Percentiles rank a stretch among this genome's conserved stretches.
Evolutionary conservation across 768 basidiomycete genomes (phyloP).

Genomic region (Panellus pusillus): DNA sequence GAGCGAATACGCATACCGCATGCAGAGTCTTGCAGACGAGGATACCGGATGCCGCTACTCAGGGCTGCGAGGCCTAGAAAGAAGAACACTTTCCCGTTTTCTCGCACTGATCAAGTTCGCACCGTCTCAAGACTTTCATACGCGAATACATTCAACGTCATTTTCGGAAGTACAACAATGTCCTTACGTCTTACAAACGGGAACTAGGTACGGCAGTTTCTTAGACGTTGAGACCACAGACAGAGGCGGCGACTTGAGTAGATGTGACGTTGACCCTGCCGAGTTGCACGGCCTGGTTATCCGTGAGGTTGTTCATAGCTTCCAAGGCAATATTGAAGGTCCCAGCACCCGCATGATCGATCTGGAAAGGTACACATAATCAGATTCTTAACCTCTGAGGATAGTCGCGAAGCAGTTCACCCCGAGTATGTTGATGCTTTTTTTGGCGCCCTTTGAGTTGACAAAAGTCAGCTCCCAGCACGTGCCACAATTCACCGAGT

Average conservation of each 20-base stretch:
- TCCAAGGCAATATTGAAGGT: constrained; percentile 48
- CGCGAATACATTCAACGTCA: too few species aligned
- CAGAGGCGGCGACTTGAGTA: constrained; percentile 41
- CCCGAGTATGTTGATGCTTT: constrained; percentile 48
- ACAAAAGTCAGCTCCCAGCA: constrained; percentile 62
- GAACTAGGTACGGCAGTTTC: neutral
- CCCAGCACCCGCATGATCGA: constrained; percentile 44
- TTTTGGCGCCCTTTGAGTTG: constrained; percentile 27
- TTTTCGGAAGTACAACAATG: too few species aligned
- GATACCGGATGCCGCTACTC: too few species aligned
- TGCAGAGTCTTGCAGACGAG: too few species aligned
- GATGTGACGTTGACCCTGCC: constrained; percentile 50
- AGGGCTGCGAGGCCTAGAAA: too few species aligned
- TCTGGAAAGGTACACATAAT: too few species aligned
- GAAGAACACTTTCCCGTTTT: too few species aligned
- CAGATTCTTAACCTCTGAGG: too few species aligned
- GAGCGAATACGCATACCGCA: too few species aligned
- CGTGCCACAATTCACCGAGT: constrained; percentile 54
- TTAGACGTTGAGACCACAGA: constrained; percentile 46
- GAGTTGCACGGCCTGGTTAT: constrained; percentile 42
- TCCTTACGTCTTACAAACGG: neutral
- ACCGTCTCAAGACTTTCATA: too few species aligned
- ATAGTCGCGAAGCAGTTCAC: constrained; percentile 24
- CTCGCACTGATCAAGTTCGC: too few species aligned
- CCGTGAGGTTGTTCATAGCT: constrained; percentile 59